phyloP scores from a whole-genome alignment of 495 filamentous ascomycete genomes.

The Xeromyces bisporus region DNA sequence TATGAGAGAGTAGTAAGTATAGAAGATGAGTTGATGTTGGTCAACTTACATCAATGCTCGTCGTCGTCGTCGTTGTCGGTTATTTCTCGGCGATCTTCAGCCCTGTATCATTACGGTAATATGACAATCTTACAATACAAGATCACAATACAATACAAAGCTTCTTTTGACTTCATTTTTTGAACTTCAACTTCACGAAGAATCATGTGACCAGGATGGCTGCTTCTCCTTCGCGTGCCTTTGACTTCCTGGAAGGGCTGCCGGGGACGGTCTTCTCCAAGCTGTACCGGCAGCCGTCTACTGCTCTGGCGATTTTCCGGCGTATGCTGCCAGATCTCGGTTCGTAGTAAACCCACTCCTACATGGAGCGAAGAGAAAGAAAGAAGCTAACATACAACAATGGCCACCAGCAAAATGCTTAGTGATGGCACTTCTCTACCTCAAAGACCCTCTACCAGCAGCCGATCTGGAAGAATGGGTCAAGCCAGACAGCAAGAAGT shows the following conservation, averaged over 20 bases:
- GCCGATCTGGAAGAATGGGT: conserved; percentile 74
- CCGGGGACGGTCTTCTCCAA: conserved; percentile 73
- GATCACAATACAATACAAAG: too few species aligned
- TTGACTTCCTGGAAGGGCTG: conserved; percentile 81
- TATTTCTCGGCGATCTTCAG: too few species aligned
- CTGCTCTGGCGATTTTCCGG: conserved; percentile 85
- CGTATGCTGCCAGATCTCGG: conserved; percentile 89
- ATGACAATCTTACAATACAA: too few species aligned
- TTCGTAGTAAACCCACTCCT: conserved; percentile 31
- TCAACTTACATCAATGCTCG: too few species aligned
- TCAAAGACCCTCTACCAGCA: conserved; percentile 55
- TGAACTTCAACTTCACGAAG: too few species aligned
- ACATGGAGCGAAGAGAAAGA: not conserved
- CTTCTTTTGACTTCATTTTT: too few species aligned
- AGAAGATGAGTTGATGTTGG: too few species aligned
- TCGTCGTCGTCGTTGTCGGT: too few species aligned
- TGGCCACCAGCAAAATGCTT: conserved; percentile 62
- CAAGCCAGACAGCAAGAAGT: conserved; percentile 51
- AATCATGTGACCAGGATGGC: conserved; percentile 39
- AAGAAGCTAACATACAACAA: not conserved
- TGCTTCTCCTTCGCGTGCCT: conserved; percentile 44
- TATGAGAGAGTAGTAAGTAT: too few species aligned
- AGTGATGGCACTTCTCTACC: conserved; percentile 86
- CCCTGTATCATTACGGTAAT: too few species aligned
- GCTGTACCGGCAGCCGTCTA: conserved; percentile 91